Percentiles rank a stretch among this genome's conserved stretches.
These are phyloP conservation scores for Rhynchospora tenuis DNA, from an alignment of 176 grass and related monocot species.

Conservation along the genomic window DNA sequence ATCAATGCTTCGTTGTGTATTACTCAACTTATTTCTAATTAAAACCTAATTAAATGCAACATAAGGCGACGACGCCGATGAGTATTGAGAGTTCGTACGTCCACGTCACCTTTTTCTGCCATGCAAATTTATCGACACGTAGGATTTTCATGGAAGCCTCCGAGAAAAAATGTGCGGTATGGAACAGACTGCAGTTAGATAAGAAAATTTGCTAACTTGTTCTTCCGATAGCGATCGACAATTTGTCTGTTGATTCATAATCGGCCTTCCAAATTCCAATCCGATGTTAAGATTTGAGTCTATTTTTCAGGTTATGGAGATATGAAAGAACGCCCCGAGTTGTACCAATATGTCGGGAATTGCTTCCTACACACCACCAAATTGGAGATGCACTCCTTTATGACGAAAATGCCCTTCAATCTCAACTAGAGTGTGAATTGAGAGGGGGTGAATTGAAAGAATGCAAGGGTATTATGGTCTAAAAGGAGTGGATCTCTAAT, in stretches of 20 bases:
- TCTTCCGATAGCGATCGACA: neutral
- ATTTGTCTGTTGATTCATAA: neutral
- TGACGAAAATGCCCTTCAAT: too few relatives aligned
- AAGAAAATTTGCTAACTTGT: constrained; percentile 9
- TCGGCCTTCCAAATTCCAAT: neutral
- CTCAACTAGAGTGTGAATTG: too few relatives aligned
- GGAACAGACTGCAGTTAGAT: neutral
- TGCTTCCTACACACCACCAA: too few relatives aligned
- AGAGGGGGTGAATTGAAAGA: too few relatives aligned
- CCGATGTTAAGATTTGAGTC: neutral
- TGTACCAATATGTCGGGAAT: neutral
- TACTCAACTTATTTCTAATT: neutral
- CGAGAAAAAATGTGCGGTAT: neutral
- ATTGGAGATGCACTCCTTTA: too few relatives aligned
- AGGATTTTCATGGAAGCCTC: neutral
- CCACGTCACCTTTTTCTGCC: neutral
- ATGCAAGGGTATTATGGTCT: too few relatives aligned
- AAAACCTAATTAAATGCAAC: neutral
- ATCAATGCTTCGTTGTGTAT: neutral
- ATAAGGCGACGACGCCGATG: neutral
- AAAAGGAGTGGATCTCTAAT: too few relatives aligned
- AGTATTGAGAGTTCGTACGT: neutral
- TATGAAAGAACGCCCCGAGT: neutral
- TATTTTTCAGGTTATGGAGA: neutral
- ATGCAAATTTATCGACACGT: neutral